Evolutionary conservation across 495 filamentous ascomycete genomes (phyloP).

Genomic region (Collariella sp.): DNA sequence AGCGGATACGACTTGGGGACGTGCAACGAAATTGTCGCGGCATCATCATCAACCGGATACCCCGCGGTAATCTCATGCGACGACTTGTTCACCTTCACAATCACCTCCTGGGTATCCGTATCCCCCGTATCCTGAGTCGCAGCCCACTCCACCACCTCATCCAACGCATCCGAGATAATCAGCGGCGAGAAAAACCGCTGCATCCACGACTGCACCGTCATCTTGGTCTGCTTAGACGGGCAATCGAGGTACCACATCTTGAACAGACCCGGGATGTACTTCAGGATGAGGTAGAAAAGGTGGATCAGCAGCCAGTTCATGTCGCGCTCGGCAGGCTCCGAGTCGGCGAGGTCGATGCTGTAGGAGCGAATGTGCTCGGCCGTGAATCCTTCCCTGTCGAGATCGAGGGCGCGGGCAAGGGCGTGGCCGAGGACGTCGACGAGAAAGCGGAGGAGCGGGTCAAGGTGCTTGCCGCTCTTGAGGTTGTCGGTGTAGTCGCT

Average conservation of each 20-base stretch:
- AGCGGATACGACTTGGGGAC: constrained; percentile 78
- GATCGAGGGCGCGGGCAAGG: constrained; percentile 54
- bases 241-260: constrained; percentile 81
- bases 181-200: constrained; percentile 77
- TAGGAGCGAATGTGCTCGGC: constrained; percentile 63
- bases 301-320: constrained; percentile 78
- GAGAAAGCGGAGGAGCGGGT: constrained; percentile 63
- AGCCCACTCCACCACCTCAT: constrained; percentile 64
- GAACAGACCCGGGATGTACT: constrained; percentile 63
- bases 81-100: constrained; percentile 59
- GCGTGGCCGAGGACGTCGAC: constrained; percentile 75
- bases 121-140: constrained; percentile 43
- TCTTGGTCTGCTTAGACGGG: constrained; percentile 64
- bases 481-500: constrained; percentile 67
- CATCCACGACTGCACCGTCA: constrained; percentile 71
- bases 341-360: constrained; percentile 43
- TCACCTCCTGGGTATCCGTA: constrained; percentile 62
- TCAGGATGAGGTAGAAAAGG: constrained; percentile 73
- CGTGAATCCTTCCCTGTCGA: constrained; percentile 37
- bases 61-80: constrained; percentile 68
- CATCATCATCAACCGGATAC: constrained; percentile 81
- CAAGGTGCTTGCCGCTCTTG: constrained; percentile 61
- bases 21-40: constrained; percentile 64
- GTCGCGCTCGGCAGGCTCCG: constrained; percentile 54
- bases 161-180: constrained; percentile 62